Percentiles rank a stretch among this genome's conserved stretches.
Conservation (phyloP, 257 asterid species). For the Plantago major region DNA sequence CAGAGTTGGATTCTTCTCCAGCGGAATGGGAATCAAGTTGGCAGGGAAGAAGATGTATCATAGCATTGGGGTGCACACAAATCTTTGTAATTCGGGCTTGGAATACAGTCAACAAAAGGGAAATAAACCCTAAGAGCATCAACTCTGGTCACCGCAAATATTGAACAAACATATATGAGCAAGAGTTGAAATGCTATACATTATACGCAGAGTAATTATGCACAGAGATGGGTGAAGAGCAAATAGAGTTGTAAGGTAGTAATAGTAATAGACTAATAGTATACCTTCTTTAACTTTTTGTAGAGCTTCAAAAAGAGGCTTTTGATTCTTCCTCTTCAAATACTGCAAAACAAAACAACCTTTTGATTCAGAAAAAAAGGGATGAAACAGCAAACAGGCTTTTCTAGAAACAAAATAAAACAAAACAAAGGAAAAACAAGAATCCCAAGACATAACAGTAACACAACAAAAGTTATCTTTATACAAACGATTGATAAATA, state of each 20-base stretch:
- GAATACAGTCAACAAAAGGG: slow-evolving; percentile 66
- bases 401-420: neutral
- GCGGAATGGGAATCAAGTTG: no score
- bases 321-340: slow-evolving; percentile 63
- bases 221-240: no score
- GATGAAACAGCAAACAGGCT: neutral
- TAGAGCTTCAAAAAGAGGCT: slow-evolving; percentile 70
- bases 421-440: neutral
- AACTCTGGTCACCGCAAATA: slow-evolving; percentile 41
- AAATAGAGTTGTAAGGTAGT: no score
- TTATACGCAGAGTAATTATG: no score
- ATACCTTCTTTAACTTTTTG: slow-evolving; percentile 79
- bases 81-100: slow-evolving; percentile 53
- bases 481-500: no score
- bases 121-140: slow-evolving; percentile 83
- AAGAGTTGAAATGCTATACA: neutral
- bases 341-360: slow-evolving; percentile 38
- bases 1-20: slow-evolving; percentile 21
- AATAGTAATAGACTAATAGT: neutral
- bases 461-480: no score
- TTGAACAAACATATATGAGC: slow-evolving; percentile 19
- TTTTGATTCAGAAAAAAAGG: neutral
- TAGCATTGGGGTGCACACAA: slow-evolving; percentile 37
- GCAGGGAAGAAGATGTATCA: slow-evolving; percentile 58
- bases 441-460: neutral